Evolutionary conservation across 2,329 filamentous ascomycete genomes (phyloP), one percentile per base, ranked within the genome.

Genomic region (Trichoderma pleuroti): DNA sequence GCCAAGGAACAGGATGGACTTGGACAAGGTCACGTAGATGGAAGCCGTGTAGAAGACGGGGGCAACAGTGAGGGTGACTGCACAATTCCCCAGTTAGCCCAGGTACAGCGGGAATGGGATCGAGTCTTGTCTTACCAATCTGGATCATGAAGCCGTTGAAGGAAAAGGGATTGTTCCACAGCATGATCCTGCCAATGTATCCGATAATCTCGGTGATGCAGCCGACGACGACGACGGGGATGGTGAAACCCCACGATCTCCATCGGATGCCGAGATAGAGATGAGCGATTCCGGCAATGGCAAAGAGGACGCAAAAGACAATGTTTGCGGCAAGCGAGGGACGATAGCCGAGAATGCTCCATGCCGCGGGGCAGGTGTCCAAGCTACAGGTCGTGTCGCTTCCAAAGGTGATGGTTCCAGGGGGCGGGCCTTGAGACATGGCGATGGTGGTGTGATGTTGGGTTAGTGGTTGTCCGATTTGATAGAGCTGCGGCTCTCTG

Each of bases 111-210:
- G n/a, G 16, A 1, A 39, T 10, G 39, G 24, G n/a, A 61, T 28
- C 26, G 26, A 5, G 5, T 39, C 16, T 39, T 26, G 60, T 78
- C 83, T 61, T 76, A 86, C 86, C 81, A 73, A 91, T 90, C 76
- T 92, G 88, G n/a, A 91, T 84, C 77, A 91, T 84, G 76, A 92
- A 92, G 9, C 84, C 87, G 14, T 76, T 76, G 76, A 90, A 86
- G 61, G 77, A 82, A 76, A 89, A 92, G 0, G 88, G 87, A 74
- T 91, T 86, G 57, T 84, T 72, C 73, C 85, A 84, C 71, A 90
- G 80, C 75, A 88, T 76, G 65, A 91, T 81, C 12, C 90, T 84
- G 3, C 88, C 90, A 1, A 81, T 78, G 73, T 92, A 92, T 21
- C 90, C 90, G 39, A 91, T 75, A 12, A 91, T 83, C 74, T 91